A percentile compares a stretch with the other conserved stretches of the same genome.
phyloP scores from a whole-genome alignment of 176 grass and related monocot species.

The Cymbopogon citratus region DNA sequence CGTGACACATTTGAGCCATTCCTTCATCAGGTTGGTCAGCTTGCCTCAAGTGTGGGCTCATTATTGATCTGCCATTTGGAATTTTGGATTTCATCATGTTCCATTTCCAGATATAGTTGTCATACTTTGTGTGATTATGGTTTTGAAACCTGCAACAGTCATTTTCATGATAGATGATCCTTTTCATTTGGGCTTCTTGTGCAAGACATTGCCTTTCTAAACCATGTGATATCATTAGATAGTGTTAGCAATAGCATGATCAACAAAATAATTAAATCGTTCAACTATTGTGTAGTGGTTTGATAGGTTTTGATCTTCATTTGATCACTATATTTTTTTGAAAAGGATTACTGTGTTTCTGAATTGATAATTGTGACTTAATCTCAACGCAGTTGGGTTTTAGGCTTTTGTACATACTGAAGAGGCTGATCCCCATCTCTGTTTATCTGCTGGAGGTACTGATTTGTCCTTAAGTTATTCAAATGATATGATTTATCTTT shows the following conservation, averaged over 20 bases:
- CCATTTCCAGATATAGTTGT: background rate
- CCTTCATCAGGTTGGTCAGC: slow-evolving; percentile 80
- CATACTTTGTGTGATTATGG: slow-evolving; percentile 21
- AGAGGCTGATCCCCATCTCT: slow-evolving; percentile 69
- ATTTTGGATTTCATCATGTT: slow-evolving; percentile 9
- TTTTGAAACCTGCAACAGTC: background rate
- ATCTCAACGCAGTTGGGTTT: slow-evolving; percentile 73
- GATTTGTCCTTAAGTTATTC: slow-evolving; percentile 24
- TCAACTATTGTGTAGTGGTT: background rate
- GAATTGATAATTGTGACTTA: background rate
- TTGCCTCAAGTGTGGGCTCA: slow-evolving; percentile 7
- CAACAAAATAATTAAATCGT: background rate
- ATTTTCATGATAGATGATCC: background rate
- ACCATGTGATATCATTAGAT: background rate
- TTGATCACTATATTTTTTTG: no score
- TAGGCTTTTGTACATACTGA: slow-evolving; percentile 86
- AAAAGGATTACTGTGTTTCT: slow-evolving; percentile 22
- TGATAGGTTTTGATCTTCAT: background rate
- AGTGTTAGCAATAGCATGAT: background rate
- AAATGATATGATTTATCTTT: background rate
- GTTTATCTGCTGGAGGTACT: slow-evolving; percentile 76
- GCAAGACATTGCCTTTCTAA: background rate
- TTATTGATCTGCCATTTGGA: background rate
- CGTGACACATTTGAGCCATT: slow-evolving; percentile 84
- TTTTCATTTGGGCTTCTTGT: background rate